Evolutionary conservation across 305 asterid species (phyloP).

Genomic region (Solanum hybrid): DNA sequence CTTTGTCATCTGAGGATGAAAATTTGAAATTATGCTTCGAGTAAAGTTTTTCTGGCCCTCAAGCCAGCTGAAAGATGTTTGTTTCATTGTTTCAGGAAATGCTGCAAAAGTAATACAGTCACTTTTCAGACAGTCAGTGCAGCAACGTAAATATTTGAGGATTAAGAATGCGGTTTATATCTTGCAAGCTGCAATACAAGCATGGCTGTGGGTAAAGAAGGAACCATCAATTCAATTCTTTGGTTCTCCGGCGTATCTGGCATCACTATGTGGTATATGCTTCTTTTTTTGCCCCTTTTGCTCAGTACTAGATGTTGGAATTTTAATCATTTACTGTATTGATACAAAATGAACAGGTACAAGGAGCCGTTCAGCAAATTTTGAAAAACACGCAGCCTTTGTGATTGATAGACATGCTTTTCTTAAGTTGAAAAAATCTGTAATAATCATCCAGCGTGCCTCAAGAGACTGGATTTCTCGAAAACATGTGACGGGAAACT

Average conservation of each 20-base stretch:
- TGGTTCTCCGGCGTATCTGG: conserved; percentile 20
- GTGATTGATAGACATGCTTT: conserved; percentile 54
- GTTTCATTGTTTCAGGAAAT: conserved; percentile 44
- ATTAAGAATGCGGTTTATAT: conserved; percentile 38
- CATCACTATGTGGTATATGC: conserved; percentile 28
- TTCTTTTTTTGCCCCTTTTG: background rate
- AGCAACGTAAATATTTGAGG: conserved; percentile 37
- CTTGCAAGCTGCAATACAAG: conserved; percentile 52
- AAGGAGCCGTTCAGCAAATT: conserved; percentile 24
- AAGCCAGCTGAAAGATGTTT: conserved; percentile 52
- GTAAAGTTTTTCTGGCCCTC: background rate
- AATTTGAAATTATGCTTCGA: background rate
- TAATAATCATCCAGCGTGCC: conserved; percentile 50
- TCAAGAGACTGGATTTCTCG: conserved; percentile 41
- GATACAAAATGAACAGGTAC: conserved; percentile 35
- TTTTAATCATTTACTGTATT: conserved; percentile 6
- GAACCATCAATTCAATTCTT: conserved; percentile 19
- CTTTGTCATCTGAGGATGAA: background rate
- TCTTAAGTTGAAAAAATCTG: conserved; percentile 40
- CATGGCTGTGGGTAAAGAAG: conserved; percentile 52
- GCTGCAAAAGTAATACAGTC: conserved; percentile 89
- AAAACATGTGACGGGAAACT: conserved; percentile 16
- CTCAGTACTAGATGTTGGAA: background rate
- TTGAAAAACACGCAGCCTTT: conserved; percentile 18
- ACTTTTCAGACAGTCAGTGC: conserved; percentile 46